Conservation (phyloP, 2,329 filamentous ascomycete genomes). For the Trichoderma lentiforme region DNA sequence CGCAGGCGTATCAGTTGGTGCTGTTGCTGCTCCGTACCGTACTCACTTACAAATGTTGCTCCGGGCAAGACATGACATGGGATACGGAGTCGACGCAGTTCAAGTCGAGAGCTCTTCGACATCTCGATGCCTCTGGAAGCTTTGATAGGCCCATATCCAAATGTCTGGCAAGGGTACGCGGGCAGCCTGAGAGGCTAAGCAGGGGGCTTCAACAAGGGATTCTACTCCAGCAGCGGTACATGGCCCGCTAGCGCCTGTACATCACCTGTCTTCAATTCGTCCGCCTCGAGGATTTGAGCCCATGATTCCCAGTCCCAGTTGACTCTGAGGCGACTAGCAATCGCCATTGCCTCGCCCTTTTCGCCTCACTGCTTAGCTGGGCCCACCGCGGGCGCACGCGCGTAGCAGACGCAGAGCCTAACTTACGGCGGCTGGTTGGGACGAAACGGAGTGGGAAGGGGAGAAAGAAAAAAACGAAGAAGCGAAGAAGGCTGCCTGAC, state of each 20-base stretch:
- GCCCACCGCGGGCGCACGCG: slow-evolving; percentile 13
- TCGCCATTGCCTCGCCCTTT: slow-evolving; percentile 16
- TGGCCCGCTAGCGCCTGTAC: slow-evolving; percentile 16
- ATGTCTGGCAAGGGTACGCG: slow-evolving; percentile 12
- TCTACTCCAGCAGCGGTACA: slow-evolving; percentile 13
- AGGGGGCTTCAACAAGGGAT: slow-evolving; percentile 9
- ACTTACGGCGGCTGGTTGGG: not conserved
- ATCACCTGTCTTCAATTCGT: slow-evolving; percentile 16
- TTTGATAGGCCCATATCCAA: slow-evolving; percentile 18
- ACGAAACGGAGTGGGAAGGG: not conserved
- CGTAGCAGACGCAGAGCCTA: slow-evolving; percentile 3
- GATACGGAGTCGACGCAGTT: not conserved
- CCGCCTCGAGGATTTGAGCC: slow-evolving; percentile 12
- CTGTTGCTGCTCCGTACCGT: not conserved
- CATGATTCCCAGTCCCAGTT: not conserved
- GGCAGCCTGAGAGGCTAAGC: slow-evolving; percentile 18
- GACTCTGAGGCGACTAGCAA: not conserved
- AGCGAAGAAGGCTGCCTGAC: not conserved
- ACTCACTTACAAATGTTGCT: not conserved
- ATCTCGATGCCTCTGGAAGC: not conserved
- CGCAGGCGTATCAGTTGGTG: not conserved
- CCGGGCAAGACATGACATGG: not conserved
- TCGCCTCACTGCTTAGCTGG: slow-evolving; percentile 16
- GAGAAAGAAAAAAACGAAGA: not conserved
- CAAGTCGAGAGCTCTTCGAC: not conserved